These are phyloP conservation scores for Fraxinus ornus DNA, from an alignment of 305 asterid species.

Conservation along the genomic window DNA sequence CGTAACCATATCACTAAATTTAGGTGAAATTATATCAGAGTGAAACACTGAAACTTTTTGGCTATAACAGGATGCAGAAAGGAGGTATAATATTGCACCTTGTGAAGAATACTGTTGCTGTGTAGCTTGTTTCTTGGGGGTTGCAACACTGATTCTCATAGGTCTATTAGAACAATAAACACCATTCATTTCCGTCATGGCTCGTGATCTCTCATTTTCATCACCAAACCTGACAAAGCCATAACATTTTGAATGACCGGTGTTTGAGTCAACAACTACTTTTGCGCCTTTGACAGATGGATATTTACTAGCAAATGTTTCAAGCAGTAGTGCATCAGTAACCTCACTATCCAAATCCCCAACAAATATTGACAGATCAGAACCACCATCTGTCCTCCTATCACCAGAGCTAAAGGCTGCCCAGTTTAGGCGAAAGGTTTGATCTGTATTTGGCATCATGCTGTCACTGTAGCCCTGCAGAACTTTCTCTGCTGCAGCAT, in stretches of 20 bases:
- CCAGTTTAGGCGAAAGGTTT: slow-evolving; percentile 91
- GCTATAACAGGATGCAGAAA: slow-evolving; percentile 10
- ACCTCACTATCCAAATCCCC: slow-evolving; percentile 96
- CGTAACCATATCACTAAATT: not conserved
- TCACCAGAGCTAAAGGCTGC: slow-evolving; percentile 92
- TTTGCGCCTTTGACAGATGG: slow-evolving; percentile 91
- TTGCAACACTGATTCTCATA: slow-evolving; percentile 89
- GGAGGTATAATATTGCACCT: slow-evolving; percentile 41
- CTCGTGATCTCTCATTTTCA: slow-evolving; percentile 78
- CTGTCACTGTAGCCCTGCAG: slow-evolving; percentile 71
- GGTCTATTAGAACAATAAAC: slow-evolving; percentile 82
- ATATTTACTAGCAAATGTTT: slow-evolving; percentile 77
- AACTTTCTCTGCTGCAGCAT: slow-evolving; percentile 77
- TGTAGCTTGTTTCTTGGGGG: slow-evolving; percentile 76
- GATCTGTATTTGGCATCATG: slow-evolving; percentile 83
- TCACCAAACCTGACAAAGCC: slow-evolving; percentile 96
- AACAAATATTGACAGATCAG: slow-evolving; percentile 89
- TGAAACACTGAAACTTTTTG: not conserved
- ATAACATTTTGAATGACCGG: slow-evolving; percentile 91
- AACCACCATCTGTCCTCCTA: slow-evolving; percentile 72
- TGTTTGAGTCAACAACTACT: slow-evolving; percentile 86
- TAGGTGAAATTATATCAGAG: not conserved
- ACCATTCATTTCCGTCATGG: slow-evolving; percentile 96
- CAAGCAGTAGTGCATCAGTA: slow-evolving; percentile 79
- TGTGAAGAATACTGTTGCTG: slow-evolving; percentile 80